Conservation (phyloP, 768 basidiomycete species). For the Suillus bovinus region DNA sequence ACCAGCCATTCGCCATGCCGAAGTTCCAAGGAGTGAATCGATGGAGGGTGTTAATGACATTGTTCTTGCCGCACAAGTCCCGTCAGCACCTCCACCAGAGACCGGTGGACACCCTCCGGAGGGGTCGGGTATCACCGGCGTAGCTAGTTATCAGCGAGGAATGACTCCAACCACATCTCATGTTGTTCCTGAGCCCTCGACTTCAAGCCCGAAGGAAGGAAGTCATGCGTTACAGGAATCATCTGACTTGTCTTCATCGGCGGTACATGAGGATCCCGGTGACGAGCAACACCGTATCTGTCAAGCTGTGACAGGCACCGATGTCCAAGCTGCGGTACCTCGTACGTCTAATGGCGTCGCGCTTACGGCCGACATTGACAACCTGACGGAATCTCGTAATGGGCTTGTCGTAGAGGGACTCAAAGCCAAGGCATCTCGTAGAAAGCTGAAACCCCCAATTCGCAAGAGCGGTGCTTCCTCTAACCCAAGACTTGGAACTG, state of each 20-base stretch:
- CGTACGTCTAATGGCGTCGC: not conserved
- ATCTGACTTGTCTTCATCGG: not conserved
- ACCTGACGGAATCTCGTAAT: not conserved
- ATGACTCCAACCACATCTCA: not conserved
- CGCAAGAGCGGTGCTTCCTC: not conserved
- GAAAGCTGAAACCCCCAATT: conserved; percentile 5
- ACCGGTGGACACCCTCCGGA: conserved; percentile 40
- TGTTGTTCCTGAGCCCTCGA: not conserved
- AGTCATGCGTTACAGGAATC: not conserved
- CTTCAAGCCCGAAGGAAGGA: not conserved
- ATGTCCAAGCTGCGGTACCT: not conserved
- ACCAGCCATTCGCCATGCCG: not conserved
- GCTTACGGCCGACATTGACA: not conserved
- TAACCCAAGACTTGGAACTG: not conserved
- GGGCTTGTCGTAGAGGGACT: conserved; percentile 1
- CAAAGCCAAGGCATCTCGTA: not conserved
- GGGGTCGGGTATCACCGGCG: not conserved
- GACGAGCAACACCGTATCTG: not conserved
- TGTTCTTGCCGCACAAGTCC: conserved; percentile 1
- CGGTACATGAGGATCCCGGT: not conserved
- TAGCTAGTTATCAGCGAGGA: not conserved
- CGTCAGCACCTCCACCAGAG: conserved; percentile 21
- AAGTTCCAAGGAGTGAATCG: conserved; percentile 6
- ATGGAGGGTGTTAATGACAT: not conserved
- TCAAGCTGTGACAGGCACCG: not conserved